Percentiles rank a stretch among this genome's conserved stretches.
phyloP scores from a whole-genome alignment of 2,329 filamentous ascomycete species.

The Cercospora brassicicola region DNA sequence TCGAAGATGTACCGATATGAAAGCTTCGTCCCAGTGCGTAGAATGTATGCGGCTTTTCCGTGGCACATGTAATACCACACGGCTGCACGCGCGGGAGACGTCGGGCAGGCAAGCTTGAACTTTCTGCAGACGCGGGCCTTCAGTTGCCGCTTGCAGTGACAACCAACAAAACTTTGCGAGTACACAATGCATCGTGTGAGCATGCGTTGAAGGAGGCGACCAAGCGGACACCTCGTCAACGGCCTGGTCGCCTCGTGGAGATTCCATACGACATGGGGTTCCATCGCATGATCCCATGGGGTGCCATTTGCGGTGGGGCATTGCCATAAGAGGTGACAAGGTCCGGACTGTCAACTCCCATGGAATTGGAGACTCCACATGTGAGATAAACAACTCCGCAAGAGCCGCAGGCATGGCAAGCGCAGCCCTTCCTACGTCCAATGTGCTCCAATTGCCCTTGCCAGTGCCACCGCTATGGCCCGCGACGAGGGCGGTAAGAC shows the following conservation, averaged over 20 bases:
- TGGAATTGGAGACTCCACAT: not conserved
- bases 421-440: not conserved
- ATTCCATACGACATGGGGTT: not conserved
- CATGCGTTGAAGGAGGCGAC: not conserved
- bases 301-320: not conserved
- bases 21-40: conserved; percentile 7
- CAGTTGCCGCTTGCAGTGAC: not conserved
- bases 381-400: not conserved
- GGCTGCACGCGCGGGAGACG: not conserved
- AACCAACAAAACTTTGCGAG: not conserved
- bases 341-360: not conserved
- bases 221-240: not conserved
- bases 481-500: not conserved
- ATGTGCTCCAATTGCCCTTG: not conserved
- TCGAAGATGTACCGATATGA: not conserved
- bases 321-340: not conserved
- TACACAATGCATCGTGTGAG: not conserved
- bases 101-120: not conserved
- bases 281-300: not conserved
- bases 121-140: not conserved
- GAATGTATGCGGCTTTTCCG: not conserved
- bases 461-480: not conserved
- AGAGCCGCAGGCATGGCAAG: not conserved
- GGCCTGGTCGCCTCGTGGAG: not conserved
- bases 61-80: not conserved